phyloP scores from a whole-genome alignment of 345 rosid genomes.

The Melaleuca alternifolia region DNA sequence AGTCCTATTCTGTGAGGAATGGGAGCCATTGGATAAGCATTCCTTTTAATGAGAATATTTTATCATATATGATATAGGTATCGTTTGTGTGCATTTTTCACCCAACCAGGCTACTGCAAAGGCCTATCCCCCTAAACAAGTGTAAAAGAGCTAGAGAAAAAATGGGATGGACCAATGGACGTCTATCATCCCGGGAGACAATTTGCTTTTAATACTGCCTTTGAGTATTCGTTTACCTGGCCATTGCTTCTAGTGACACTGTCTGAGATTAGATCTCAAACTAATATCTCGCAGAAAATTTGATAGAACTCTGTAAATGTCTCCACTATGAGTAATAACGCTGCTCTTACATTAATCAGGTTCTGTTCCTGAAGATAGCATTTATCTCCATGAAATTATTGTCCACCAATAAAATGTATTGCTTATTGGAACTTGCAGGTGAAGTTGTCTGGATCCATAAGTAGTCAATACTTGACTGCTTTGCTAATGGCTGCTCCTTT shows the following conservation, averaged over 20 bases:
- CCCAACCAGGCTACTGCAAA: not conserved
- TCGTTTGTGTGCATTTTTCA: not conserved
- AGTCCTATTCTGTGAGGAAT: not conserved
- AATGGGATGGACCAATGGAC: not conserved
- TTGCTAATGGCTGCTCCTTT: conserved; percentile 95
- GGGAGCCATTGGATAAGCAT: not conserved
- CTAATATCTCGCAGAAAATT: not conserved
- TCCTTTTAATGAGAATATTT: not conserved
- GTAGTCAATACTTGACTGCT: conserved; percentile 97
- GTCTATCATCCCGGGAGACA: not conserved
- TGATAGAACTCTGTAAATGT: not conserved
- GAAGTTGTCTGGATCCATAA: conserved; percentile 86
- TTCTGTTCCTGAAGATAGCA: not conserved
- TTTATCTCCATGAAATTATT: not conserved
- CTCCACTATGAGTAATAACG: not conserved
- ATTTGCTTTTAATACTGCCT: not conserved
- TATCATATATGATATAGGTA: not conserved
- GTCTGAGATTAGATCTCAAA: not conserved
- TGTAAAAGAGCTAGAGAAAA: not conserved
- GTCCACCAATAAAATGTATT: not conserved
- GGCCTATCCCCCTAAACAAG: not conserved
- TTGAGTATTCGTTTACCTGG: not conserved
- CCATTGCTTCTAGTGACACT: not conserved
- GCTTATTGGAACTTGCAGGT: conserved; percentile 42
- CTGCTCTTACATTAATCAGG: not conserved